Base-by-base conservation (phyloP, 345 rosid genomes). In the Abelmoschus esculentus region DNA sequence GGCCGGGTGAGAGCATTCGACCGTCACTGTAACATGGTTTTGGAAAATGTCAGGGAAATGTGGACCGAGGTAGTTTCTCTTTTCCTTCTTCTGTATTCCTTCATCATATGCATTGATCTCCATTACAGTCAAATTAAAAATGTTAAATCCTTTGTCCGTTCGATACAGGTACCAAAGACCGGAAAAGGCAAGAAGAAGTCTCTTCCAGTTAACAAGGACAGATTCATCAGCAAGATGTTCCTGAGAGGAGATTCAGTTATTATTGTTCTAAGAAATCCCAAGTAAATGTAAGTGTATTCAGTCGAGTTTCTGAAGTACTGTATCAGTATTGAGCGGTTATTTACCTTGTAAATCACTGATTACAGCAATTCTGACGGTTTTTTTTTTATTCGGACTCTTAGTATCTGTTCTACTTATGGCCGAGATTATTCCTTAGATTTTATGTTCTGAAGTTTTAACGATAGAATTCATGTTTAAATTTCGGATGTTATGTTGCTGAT, bases 151-250 rank as follows among this genome's bases (percentile, higher is more conserved):
- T 34, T 50, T 5, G 32, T 26, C 55, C 54, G 26, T 44, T 44
- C 46, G 36, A 7, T 67, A 19, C 64, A 96, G 99, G 91, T 89
- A 0, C 97, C 99, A 0, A 92, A 92, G 73, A 92, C 92, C 0
- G 98, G 99, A 2, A 96, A 96, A 80, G 99, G 99, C 73, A 96
- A 90, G 98, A 96, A 92, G 79, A 96, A 96, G 74, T 93, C 99
- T 0, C 86, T 84, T 63, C 98, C 98, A 0, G 90, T 96, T 10
- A 96, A 92, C 87, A 90, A 88, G 75, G 99, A 96, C 72, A 79
- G 99, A 52, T 96, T 92, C 86, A 96, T 96, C 69, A 90, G 95
- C 76, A 96, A 96, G 82, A 96, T 96, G 99, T 96, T 96, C 74
- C 95, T 96, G 5, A 89, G 99, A 1, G 99, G 98, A 9, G 99